Evolutionary conservation across 495 filamentous ascomycete genomes (phyloP), one percentile per base, ranked within the genome.

Genomic region (Neurospora discreta): DNA sequence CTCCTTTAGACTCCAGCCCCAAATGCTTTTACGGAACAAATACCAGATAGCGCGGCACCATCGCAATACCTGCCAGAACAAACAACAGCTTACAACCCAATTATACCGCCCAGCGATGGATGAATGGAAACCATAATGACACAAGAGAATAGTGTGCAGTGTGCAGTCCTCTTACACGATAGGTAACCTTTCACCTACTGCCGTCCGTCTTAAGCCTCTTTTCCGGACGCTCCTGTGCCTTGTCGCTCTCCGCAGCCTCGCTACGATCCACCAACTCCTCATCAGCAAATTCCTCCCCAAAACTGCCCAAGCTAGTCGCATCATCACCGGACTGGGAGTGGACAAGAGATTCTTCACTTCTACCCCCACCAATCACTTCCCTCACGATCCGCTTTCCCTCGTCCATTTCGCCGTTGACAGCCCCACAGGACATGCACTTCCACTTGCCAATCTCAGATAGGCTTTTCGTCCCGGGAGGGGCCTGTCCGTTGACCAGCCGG

Each of bases 401-500:
- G 71, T 89, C 85, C 39, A 84, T 89, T 75, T 90, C 87, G 2
- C 95, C 94, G 79, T 99, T 99, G 85, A 87, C 87, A n/a, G 88
- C 84, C 1, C 91, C 90, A 76, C 95, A 99, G 58, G 88, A 89
- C 72, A 89, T 90, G 82, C 95, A 99, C 69, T 90, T 89, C 95
- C 95, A 99, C 74, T 84, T 86, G 11, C 95, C 95, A 1, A 99
- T 79, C 58, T 97, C 95, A 18, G 92, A 88, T 18, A 94, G 82
- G 0, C 84, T 88, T 76, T 89, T 91, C 3, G 91, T 88, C 3
- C 96, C 95, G 0, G 95, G 95, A 13, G 95, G 95, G 3, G 96
- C 95, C 77, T 97, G 95, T 4, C 95, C 95, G 77, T 99, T 99
- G 40, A 99, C 95, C 11, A 98, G 87, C 36, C 93, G 86, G 78